These are phyloP conservation scores for Madurella mycetomatis DNA, from an alignment of 2,329 filamentous ascomycete genomes.

Conservation along the genomic window DNA sequence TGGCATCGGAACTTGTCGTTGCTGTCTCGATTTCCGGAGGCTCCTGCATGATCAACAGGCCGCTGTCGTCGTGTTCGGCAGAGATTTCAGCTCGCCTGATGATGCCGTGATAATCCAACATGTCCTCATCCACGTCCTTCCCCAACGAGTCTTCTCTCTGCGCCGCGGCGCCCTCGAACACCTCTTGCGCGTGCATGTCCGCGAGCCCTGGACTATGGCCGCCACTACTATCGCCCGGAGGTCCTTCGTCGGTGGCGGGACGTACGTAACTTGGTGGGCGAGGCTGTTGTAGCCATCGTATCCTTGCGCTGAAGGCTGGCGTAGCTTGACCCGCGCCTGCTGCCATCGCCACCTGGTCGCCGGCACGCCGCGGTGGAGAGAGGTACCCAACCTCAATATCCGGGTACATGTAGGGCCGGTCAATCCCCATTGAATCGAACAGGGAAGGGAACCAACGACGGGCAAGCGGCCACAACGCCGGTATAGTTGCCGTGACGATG, in stretches of 20 bases:
- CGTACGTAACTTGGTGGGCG: constrained; percentile 2
- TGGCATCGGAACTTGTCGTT: too few species aligned
- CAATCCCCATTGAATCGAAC: constrained; percentile 28
- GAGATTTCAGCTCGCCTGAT: too few species aligned
- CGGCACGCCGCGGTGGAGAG: neutral
- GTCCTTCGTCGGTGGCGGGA: neutral
- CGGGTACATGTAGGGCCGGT: constrained; percentile 19
- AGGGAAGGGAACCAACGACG: constrained; percentile 33
- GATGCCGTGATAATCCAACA: neutral
- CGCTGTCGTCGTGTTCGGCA: too few species aligned
- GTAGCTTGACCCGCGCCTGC: neutral
- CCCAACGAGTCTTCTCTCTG: neutral
- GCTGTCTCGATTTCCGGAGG: too few species aligned
- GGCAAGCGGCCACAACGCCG: constrained; percentile 34
- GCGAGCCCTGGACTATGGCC: neutral
- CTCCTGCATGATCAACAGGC: too few species aligned
- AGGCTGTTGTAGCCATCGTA: constrained; percentile 6
- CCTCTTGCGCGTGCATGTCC: constrained; percentile 6
- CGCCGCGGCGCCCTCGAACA: neutral
- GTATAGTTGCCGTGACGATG: constrained; percentile 35
- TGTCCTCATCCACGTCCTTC: neutral
- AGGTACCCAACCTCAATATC: constrained; percentile 21
- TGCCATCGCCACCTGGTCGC: constrained; percentile 1
- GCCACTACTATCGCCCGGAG: neutral
- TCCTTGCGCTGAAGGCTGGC: neutral